A percentile compares a stretch with the other conserved stretches of the same genome.
These are phyloP conservation scores for Yarrowia alimentaria DNA, from an alignment of 805 yeast species.

Conservation along the genomic window DNA sequence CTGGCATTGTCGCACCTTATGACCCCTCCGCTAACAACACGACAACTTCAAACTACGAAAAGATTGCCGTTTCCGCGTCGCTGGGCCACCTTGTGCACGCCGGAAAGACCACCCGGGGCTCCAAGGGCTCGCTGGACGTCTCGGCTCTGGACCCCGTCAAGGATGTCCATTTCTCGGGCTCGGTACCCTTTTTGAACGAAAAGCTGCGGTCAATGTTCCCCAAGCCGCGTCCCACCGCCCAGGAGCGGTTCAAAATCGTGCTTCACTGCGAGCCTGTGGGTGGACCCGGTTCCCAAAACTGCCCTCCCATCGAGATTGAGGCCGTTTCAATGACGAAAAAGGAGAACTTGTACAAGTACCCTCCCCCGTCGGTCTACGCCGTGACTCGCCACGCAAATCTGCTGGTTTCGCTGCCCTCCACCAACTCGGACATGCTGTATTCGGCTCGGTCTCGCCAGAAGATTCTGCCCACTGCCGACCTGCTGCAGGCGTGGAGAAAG, in stretches of 20 bases:
- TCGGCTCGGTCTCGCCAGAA: background rate
- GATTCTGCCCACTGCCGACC: background rate
- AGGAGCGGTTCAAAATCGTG: slow-evolving; percentile 8
- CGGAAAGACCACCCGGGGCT: background rate
- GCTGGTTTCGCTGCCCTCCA: background rate
- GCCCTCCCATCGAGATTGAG: slow-evolving; percentile 1
- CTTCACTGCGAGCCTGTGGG: background rate
- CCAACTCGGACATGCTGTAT: slow-evolving; percentile 3
- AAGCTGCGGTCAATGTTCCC: slow-evolving; percentile 2
- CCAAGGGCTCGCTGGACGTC: background rate
- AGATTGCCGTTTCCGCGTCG: background rate
- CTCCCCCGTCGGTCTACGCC: slow-evolving; percentile 11
- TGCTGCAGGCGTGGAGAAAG: background rate
- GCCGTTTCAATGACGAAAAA: background rate
- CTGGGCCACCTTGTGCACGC: slow-evolving; percentile 13
- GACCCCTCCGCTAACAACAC: slow-evolving; percentile 3
- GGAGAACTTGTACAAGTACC: background rate
- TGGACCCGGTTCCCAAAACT: background rate
- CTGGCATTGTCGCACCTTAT: background rate
- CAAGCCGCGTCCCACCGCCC: background rate
- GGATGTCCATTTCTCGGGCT: slow-evolving; percentile 10
- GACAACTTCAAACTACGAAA: background rate
- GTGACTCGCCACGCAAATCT: background rate
- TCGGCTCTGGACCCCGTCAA: background rate
- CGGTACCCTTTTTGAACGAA: slow-evolving; percentile 5